Percentiles rank a stretch among this genome's conserved stretches.
These are phyloP conservation scores for Typha latifolia DNA, from an alignment of 176 grass and related monocot species.

Conservation along the genomic window DNA sequence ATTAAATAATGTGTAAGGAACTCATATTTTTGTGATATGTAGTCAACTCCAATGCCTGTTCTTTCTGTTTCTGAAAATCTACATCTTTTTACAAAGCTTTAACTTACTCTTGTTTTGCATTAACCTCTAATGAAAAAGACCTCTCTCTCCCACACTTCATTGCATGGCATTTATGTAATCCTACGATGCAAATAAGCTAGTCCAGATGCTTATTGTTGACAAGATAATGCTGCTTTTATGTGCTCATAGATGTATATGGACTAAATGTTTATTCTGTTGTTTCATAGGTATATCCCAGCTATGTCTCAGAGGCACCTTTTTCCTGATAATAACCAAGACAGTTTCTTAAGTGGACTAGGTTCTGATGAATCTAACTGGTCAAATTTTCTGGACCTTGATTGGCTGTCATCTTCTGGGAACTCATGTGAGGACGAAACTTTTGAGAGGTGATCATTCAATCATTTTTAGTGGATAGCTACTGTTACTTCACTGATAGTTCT, in stretches of 20 bases:
- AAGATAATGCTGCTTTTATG: background rate
- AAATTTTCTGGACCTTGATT: constrained; percentile 88
- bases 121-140: too few relatives aligned
- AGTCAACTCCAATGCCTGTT: background rate
- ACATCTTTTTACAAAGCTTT: background rate
- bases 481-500: background rate
- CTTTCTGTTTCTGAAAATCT: background rate
- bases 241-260: background rate
- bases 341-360: constrained; percentile 47
- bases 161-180: too few relatives aligned
- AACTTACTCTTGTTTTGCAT: too few relatives aligned
- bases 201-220: too few relatives aligned
- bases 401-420: constrained; percentile 82
- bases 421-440: constrained; percentile 69
- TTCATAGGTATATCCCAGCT: constrained; percentile 31
- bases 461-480: background rate
- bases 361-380: constrained; percentile 66
- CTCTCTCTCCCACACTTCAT: too few relatives aligned
- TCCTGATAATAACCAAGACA: constrained; percentile 42
- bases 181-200: too few relatives aligned
- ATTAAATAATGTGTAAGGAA: background rate
- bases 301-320: constrained; percentile 41
- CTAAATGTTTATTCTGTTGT: constrained; percentile 7
- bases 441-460: constrained; percentile 40
- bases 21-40: background rate